Evolutionary conservation across 1,139 yeast species (phyloP).

Genomic region (Geotrichum citri-aurantii): DNA sequence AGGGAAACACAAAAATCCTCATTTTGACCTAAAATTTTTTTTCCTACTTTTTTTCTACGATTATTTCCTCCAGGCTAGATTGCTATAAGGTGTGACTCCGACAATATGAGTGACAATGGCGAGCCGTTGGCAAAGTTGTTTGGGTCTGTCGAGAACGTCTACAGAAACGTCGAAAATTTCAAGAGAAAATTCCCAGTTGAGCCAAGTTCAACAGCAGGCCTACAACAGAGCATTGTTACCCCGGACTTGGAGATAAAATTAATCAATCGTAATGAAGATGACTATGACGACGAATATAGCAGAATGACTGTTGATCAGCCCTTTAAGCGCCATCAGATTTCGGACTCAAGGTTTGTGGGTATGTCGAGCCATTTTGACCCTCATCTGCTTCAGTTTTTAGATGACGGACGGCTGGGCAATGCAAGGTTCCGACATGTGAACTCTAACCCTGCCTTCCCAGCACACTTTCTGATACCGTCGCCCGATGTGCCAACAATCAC

Average conservation of each 20-base stretch:
- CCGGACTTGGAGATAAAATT: not conserved
- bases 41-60: not conserved
- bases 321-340: not conserved
- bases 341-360: not conserved
- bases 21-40: not conserved
- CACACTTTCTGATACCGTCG: conserved; percentile 28
- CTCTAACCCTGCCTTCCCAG: conserved; percentile 25
- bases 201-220: not conserved
- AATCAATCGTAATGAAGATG: not conserved
- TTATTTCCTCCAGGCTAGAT: not conserved
- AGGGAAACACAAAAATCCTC: too few relatives aligned
- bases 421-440: conserved; percentile 30
- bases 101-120: not conserved
- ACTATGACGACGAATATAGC: not conserved
- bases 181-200: not conserved
- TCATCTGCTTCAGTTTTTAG: conserved; percentile 6
- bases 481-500: conserved; percentile 15
- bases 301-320: not conserved
- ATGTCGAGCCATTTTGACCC: conserved; percentile 7
- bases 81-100: not conserved
- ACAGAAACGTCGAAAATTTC: not conserved
- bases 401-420: conserved; percentile 29
- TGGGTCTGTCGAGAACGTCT: not conserved
- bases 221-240: not conserved
- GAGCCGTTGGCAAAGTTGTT: not conserved